These are phyloP conservation scores for Ogataea neopini DNA, from an alignment of 805 yeast species.

Conservation along the genomic window DNA sequence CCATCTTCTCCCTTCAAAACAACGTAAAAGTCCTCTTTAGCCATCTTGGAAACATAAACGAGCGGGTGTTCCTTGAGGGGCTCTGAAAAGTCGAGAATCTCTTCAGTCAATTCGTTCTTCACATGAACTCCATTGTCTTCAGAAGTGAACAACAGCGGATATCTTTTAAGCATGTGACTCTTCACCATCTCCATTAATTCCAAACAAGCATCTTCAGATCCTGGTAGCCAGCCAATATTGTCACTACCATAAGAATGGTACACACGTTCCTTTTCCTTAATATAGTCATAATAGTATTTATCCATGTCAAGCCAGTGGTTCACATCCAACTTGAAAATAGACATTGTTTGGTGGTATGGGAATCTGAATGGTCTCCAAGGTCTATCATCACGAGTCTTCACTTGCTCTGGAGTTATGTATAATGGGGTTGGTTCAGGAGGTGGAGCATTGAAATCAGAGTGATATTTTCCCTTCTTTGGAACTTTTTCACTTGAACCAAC, in stretches of 20 bases:
- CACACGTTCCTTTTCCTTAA: constrained; percentile 61
- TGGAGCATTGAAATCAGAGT: constrained; percentile 30
- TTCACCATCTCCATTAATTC: constrained; percentile 67
- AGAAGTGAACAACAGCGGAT: constrained; percentile 60
- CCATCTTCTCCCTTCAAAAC: constrained; percentile 58
- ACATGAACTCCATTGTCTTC: constrained; percentile 51
- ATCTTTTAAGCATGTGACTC: constrained; percentile 59
- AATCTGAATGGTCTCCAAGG: constrained; percentile 83
- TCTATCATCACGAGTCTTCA: constrained; percentile 64
- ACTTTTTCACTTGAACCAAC: neutral
- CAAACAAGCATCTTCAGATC: constrained; percentile 56
- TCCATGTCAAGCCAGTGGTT: constrained; percentile 84
- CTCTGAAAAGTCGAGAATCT: constrained; percentile 55
- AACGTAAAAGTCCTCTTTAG: constrained; percentile 73
- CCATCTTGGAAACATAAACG: constrained; percentile 62
- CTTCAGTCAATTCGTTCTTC: constrained; percentile 62
- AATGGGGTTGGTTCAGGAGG: constrained; percentile 56
- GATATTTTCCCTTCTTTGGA: constrained; percentile 23
- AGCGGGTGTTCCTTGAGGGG: constrained; percentile 69
- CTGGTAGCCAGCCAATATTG: constrained; percentile 68
- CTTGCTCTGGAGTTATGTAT: constrained; percentile 66
- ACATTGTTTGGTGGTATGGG: constrained; percentile 82
- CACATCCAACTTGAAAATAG: constrained; percentile 66
- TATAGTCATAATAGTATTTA: constrained; percentile 67
- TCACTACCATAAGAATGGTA: constrained; percentile 58